Evolutionary conservation across 352 stramenopile species (phyloP), one percentile per base, ranked within the genome.

Genomic region (Phytophthora litchii): DNA sequence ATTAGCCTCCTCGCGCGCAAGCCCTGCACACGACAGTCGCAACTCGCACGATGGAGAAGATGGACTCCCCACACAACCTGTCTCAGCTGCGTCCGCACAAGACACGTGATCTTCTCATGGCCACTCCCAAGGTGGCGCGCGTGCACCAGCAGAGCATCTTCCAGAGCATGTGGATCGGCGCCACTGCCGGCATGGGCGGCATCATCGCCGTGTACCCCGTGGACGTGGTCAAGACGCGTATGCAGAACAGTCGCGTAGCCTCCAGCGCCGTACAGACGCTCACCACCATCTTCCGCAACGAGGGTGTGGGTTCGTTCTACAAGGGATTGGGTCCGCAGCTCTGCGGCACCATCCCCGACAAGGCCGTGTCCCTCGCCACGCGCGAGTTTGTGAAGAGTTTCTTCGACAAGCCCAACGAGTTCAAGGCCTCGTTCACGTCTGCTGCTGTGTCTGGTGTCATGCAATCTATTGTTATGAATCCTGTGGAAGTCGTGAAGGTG

Each of bases 211-310:
- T 93, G 59, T 93, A 91, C 63, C 84, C 84, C 5, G 76, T 93
- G 20, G 84, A 93, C 53, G 84, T 93, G 36, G 76, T 93, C 70
- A 93, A 93, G 77, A 93, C 84, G 41, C 80, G 84, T 61, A 93
- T 93, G 84, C 84, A 93, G 60, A 72, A 89, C 65, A 85, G 73
- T 45, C 76, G 66, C 41, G 79, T 85, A 25, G 65, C 83, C 17
- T 78, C 65, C 17, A 87, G 74, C 47, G 78, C 78, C 20, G 48
- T 83, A 23, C 67, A 87, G 49, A 66, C 87, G 16, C 66, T 92
- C 20, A 81, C 72, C 36, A 64, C 46, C 45, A 88, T 90, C 45
- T 71, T 90, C 64, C 68, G 74, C 17, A 73, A 80, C 21, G 83
- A 92, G 27, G 79, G 83, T 32, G 51, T 82, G 16, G 59, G 70